Evolutionary conservation across 768 basidiomycete genomes (phyloP).

Genomic region (Mycena vitilis): DNA sequence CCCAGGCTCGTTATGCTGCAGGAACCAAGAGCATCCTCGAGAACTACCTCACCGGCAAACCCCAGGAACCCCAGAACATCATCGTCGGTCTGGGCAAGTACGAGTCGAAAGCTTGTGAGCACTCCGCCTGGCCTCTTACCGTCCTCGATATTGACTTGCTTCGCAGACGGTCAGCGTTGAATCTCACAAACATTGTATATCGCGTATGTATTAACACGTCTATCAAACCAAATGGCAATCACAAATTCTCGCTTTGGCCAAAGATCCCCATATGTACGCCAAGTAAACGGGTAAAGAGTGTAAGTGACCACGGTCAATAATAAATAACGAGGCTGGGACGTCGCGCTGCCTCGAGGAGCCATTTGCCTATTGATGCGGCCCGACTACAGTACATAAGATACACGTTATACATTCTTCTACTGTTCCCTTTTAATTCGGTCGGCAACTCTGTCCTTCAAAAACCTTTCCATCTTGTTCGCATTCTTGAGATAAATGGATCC

Average conservation of each 20-base stretch:
- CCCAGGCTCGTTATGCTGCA: constrained; percentile 86
- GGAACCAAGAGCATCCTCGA: constrained; percentile 78
- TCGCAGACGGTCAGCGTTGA: constrained; percentile 65
- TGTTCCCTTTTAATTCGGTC: constrained; percentile 47
- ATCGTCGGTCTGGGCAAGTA: constrained; percentile 78
- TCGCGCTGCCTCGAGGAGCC: no score
- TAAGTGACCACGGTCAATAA: no score
- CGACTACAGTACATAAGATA: no score
- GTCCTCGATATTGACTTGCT: constrained; percentile 9
- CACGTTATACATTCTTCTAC: constrained; percentile 4
- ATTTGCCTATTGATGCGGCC: no score
- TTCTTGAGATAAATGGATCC: constrained; percentile 83
- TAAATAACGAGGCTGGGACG: no score
- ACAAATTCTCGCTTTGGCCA: constrained; percentile 15
- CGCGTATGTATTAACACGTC: constrained; percentile 30
- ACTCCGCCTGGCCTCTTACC: not conserved
- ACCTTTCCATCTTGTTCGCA: constrained; percentile 86
- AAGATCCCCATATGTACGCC: not conserved
- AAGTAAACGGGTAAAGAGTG: no score
- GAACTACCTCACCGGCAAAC: constrained; percentile 71
- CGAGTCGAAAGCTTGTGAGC: constrained; percentile 59
- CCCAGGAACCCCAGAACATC: constrained; percentile 83
- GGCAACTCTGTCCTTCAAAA: constrained; percentile 67
- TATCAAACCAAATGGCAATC: not conserved
- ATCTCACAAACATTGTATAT: constrained; percentile 19